A percentile compares a stretch with the other conserved stretches of the same genome.
Evolutionary conservation across 2,329 filamentous ascomycete species (phyloP).

Genomic region (Penicillium sp.): DNA sequence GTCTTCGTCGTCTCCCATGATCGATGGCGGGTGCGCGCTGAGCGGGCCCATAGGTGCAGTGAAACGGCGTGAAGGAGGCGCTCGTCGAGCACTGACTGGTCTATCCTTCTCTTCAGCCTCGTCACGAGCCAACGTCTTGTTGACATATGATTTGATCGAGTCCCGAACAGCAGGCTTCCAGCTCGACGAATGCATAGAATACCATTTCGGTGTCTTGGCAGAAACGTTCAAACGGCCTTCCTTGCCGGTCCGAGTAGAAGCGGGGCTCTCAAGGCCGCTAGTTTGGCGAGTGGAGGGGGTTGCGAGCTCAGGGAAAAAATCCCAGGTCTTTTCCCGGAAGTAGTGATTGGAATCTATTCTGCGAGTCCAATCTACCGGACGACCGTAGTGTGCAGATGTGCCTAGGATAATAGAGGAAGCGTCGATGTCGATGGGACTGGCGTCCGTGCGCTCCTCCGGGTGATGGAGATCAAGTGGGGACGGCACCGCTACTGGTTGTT

Average conservation of each 20-base stretch:
- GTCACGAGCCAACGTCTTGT: constrained; percentile 30
- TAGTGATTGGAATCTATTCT: constrained; percentile 33
- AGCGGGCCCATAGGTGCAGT: not conserved
- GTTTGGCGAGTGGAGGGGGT: constrained; percentile 27
- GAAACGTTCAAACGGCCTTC: constrained; percentile 24
- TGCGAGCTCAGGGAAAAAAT: constrained; percentile 42
- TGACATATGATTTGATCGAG: constrained; percentile 37
- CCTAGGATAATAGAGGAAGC: constrained; percentile 15
- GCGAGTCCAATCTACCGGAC: constrained; percentile 21
- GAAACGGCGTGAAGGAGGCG: constrained; percentile 1
- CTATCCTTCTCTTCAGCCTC: constrained; percentile 16
- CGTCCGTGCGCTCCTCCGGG: not conserved
- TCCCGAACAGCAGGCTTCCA: constrained; percentile 30
- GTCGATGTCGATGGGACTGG: constrained; percentile 10
- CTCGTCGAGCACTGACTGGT: constrained; percentile 1
- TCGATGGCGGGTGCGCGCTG: not conserved
- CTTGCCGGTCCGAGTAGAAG: constrained; percentile 19
- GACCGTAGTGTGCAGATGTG: constrained; percentile 29
- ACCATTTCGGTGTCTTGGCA: constrained; percentile 23
- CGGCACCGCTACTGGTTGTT: not conserved
- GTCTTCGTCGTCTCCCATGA: not conserved
- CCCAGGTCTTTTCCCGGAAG: constrained; percentile 44
- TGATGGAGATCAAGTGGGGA: constrained; percentile 15
- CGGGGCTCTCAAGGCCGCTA: constrained; percentile 12
- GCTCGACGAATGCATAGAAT: constrained; percentile 14